Evolutionary conservation across 305 asterid genomes (phyloP), one percentile per base, ranked within the genome.

Genomic region (Solanum hybrid): DNA sequence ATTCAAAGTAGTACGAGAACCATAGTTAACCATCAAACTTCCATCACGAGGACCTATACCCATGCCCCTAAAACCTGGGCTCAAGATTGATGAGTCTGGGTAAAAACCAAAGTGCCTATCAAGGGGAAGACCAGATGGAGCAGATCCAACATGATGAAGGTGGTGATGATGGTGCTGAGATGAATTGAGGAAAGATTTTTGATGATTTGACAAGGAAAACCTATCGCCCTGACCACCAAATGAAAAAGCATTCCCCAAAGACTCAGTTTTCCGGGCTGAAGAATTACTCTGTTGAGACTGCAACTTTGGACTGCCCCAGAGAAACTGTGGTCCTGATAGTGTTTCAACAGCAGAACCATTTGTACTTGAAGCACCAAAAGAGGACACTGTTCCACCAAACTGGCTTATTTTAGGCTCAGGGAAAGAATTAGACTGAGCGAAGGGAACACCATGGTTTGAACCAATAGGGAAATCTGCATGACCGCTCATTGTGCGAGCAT

Each of bases 121-220:
- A 6, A 90, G 90, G 76, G 94, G 94, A 89, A 91, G 87, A 79
- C 94, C 94, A 88, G 98, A 91, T 65, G 97, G 98, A 92, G 98
- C 97, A 77, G 98, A 95, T 79, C 96, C 97, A 87, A 89, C 92
- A 87, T 91, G 95, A 91, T 90, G 92, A 79, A 91, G 94, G 75
- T 88, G 89, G 77, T 89, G 93, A 34, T 90, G 90, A 89, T 88
- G 89, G 77, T 89, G 93, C 41, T 90, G 90, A 89, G 91, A 45
- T 87, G 95, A 91, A 88, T 86, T 81, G 51, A 90, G 81, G 87
- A 92, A 84, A 73, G 92, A 81, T 17, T 92, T 91, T 29, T 83
- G 93, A 75, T 87, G 91, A 89, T 78, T 91, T n/a, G 95, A 65
- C 89, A 87, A 90, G 36, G 94, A 89, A 89, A 92, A 90, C 51